Evolutionary conservation across 768 basidiomycete genomes (phyloP).

Genomic region (Kwoniella bestiolae): DNA sequence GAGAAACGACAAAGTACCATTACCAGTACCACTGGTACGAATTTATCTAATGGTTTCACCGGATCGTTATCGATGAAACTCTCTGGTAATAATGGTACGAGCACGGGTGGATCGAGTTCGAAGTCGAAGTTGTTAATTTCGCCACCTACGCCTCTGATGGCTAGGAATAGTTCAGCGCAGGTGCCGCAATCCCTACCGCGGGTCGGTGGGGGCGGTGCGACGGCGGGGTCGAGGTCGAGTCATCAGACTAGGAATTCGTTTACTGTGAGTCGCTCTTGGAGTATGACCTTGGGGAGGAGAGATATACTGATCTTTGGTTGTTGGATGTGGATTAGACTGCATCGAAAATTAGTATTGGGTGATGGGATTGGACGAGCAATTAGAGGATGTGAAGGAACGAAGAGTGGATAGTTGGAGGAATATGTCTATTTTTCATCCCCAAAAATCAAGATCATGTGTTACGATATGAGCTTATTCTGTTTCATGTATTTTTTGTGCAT

Average conservation of each 20-base stretch:
- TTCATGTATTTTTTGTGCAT: conserved; percentile 9
- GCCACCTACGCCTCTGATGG: conserved; percentile 49
- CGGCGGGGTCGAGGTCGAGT: not conserved
- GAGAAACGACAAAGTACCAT: not conserved
- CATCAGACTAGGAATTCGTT: conserved; percentile 20
- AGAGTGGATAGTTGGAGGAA: too few species aligned
- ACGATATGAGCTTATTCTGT: too few species aligned
- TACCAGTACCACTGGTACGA: not conserved
- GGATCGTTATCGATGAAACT: not conserved
- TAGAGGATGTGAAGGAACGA: too few species aligned
- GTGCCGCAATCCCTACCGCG: conserved; percentile 5
- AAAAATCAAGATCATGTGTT: too few species aligned
- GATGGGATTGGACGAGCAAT: not conserved
- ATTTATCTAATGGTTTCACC: not conserved
- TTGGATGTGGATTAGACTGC: not conserved
- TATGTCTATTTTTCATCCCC: too few species aligned
- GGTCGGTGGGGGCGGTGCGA: conserved; percentile 10
- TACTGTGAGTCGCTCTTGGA: conserved; percentile 10
- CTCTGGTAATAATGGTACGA: too few species aligned
- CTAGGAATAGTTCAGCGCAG: conserved; percentile 18
- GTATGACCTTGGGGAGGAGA: not conserved
- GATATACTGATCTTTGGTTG: not conserved
- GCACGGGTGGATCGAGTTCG: too few species aligned
- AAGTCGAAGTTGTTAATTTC: conserved; percentile 45
- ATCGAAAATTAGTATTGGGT: conserved; percentile 29